Evolutionary conservation across 2,329 filamentous ascomycete genomes (phyloP).

Genomic region (Exophiala sp.): DNA sequence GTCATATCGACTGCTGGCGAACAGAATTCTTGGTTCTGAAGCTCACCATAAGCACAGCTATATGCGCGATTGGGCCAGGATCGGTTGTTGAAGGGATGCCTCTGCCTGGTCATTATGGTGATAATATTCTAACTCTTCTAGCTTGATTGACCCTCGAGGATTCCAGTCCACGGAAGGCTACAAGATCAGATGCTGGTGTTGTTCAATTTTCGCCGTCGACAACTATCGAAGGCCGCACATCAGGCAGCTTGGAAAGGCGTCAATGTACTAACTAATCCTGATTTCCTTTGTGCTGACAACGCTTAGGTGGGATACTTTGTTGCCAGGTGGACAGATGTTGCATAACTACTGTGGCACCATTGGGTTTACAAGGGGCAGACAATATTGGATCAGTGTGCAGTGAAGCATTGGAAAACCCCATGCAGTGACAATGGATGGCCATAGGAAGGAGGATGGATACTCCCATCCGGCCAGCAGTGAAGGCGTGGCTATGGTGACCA

Average conservation of each 20-base stretch:
- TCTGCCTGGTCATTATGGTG: no score
- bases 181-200: neutral
- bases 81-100: no score
- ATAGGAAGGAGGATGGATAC: neutral
- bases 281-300: neutral
- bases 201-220: no score
- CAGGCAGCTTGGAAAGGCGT: neutral
- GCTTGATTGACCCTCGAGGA: no score
- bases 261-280: neutral
- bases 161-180: neutral
- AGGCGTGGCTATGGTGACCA: neutral
- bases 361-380: conserved; percentile 11
- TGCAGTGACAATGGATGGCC: neutral
- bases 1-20: neutral
- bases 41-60: no score
- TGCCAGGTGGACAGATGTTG: conserved; percentile 16
- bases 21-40: no score
- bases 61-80: no score
- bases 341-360: conserved; percentile 11
- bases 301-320: neutral
- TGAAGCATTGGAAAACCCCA: neutral
- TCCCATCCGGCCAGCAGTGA: neutral
- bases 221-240: no score
- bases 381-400: conserved; percentile 1
- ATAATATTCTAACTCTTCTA: no score